Evolutionary conservation across 257 asterid species (phyloP).

Genomic region (Gentiana dahurica): DNA sequence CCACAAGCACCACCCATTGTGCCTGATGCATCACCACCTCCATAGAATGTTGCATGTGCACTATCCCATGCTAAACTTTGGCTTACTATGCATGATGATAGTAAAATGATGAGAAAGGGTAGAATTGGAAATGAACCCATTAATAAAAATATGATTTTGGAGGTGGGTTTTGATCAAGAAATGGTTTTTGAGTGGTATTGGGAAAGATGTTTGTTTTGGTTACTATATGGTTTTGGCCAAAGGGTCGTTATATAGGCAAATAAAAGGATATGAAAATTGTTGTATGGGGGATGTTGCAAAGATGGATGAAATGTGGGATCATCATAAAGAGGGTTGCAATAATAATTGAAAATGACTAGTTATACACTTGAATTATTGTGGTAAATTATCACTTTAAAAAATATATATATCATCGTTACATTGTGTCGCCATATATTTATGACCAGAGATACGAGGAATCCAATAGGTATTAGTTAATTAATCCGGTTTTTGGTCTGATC

Average conservation of each 20-base stretch:
- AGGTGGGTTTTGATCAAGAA: background rate
- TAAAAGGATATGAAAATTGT: constrained; percentile 2
- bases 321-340: background rate
- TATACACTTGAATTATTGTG: background rate
- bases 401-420: too few relatives aligned
- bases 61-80: constrained; percentile 35
- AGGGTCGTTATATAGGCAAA: constrained; percentile 32
- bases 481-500: too few relatives aligned
- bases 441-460: too few relatives aligned
- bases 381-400: too few relatives aligned
- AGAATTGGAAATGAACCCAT: constrained; percentile 33
- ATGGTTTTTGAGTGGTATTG: too few relatives aligned
- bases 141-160: background rate
- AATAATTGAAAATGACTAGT: constrained; percentile 38
- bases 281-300: background rate
- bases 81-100: constrained; percentile 7
- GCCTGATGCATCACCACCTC: constrained; percentile 78
- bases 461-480: too few relatives aligned
- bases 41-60: constrained; percentile 74
- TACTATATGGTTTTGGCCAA: constrained; percentile 5
- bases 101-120: constrained; percentile 15
- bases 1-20: constrained; percentile 99
- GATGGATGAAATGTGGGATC: constrained; percentile 7
- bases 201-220: background rate
- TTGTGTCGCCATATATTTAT: too few relatives aligned